Evolutionary conservation across 2,329 filamentous ascomycete species (phyloP), one percentile per base, ranked within the genome.

Genomic region (Apiospora malaysiana): DNA sequence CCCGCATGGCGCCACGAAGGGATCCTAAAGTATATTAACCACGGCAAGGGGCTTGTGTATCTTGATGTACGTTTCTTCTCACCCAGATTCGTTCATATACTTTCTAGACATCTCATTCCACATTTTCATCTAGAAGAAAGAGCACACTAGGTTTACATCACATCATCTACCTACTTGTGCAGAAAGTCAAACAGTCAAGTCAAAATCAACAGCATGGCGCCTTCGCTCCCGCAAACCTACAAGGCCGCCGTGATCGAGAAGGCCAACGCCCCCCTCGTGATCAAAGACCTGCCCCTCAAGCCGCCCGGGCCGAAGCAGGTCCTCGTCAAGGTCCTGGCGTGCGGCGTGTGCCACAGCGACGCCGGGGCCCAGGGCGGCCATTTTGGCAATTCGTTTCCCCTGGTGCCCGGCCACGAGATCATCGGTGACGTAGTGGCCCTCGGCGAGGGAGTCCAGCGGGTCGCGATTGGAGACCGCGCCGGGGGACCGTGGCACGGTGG

Each of bases 281-380:
- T 94, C 73, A 86, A 89, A 73, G 87, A 93, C 3, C 77, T 91
- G 4, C 83, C 86, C 23, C 83, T 94, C 51, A 83, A 86, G 71
- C 78, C 83, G 45, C 91, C 91, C 1, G 81, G 84, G 8, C 78
- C 83, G 0, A 86, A 87, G 23, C 84, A 93, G 76, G 82, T 94
- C 2, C 86, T 94, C 37, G 85, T 93, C 79, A 94, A 94, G 79
- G 87, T 93, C 2, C 83, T 90, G 10, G 92, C 92, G 7, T 93
- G 90, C 75, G 92, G 92, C 59, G 87, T 95, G 67, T 94, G 92
- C 80, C 90, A 90, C 78, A 88, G 86, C 0, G 92, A 94, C 75
- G 72, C 81, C 25, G 81, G 79, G 69, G 80, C 87, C 1, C 82
- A 85, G 68, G 66, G 77, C 2, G 89, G 89, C 32, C 76, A 80